Evolutionary conservation across 257 asterid species (phyloP).

Genomic region (Euphrasia confusa): DNA sequence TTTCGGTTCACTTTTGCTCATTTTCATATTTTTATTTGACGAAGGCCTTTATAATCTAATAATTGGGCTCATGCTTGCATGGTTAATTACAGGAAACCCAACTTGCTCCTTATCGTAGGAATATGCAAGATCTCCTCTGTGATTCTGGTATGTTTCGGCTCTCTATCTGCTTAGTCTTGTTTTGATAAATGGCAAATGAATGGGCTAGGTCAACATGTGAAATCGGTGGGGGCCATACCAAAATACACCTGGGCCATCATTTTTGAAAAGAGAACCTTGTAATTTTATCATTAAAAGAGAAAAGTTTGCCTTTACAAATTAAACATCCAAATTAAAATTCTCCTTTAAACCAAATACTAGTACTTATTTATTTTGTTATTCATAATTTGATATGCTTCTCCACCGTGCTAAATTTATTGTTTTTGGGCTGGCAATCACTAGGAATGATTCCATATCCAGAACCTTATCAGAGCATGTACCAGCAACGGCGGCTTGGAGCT

Average conservation of each 20-base stretch:
- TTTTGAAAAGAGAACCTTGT: neutral
- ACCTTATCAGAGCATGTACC: slow-evolving; percentile 90
- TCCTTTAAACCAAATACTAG: too few relatives aligned
- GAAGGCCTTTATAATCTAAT: slow-evolving; percentile 13
- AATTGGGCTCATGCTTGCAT: slow-evolving; percentile 23
- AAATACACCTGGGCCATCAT: neutral
- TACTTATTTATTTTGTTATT: slow-evolving; percentile 6
- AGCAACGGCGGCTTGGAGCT: slow-evolving; percentile 79
- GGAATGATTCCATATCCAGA: slow-evolving; percentile 94
- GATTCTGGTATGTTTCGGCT: slow-evolving; percentile 61
- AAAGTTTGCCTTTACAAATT: too few relatives aligned
- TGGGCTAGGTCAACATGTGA: neutral
- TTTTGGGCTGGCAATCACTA: slow-evolving; percentile 30
- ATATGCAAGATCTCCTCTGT: slow-evolving; percentile 98
- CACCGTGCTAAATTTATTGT: slow-evolving; percentile 3
- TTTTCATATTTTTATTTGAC: neutral
- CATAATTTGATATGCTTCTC: slow-evolving; percentile 11
- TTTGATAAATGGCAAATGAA: neutral
- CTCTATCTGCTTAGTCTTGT: slow-evolving; percentile 14
- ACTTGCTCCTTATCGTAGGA: slow-evolving; percentile 87
- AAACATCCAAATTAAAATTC: too few relatives aligned
- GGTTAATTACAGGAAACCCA: slow-evolving; percentile 73
- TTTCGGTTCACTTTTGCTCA: slow-evolving; percentile 11
- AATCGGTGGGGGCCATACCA: neutral
- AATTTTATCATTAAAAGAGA: too few relatives aligned